These are phyloP conservation scores for Debaryomyces castellii DNA, from an alignment of 805 yeast species.

Conservation along the genomic window DNA sequence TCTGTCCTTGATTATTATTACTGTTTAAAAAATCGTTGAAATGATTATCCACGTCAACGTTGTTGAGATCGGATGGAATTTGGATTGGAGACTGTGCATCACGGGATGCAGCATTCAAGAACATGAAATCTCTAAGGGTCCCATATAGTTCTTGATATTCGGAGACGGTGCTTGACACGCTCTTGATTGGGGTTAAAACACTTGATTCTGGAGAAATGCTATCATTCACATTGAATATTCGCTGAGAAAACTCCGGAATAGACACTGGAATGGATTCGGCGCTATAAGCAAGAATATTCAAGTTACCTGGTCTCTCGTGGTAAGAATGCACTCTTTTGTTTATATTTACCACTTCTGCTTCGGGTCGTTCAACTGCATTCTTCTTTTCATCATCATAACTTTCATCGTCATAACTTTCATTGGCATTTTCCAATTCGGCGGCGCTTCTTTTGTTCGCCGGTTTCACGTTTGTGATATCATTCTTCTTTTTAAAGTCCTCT, in stretches of 20 bases:
- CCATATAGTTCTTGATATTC: constrained; percentile 2
- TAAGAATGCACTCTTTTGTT: not conserved
- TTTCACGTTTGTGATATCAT: not conserved
- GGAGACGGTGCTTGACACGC: not conserved
- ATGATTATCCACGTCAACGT: not conserved
- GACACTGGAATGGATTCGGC: not conserved
- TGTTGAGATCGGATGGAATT: not conserved
- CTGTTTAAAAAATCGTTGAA: not conserved
- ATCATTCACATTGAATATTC: not conserved
- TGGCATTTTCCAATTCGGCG: not conserved
- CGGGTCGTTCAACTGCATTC: not conserved
- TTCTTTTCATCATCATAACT: not conserved
- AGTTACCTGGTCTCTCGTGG: too few relatives aligned
- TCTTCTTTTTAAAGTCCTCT: not conserved
- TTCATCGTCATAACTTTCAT: too few relatives aligned
- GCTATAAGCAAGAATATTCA: not conserved
- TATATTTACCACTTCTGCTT: not conserved
- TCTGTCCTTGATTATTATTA: not conserved
- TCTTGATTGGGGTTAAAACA: not conserved
- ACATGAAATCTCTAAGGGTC: not conserved
- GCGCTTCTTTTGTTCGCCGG: not conserved
- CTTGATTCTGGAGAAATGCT: not conserved
- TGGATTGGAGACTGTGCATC: not conserved
- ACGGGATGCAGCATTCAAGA: constrained; percentile 1
- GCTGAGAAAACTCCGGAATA: not conserved